Percentiles rank a stretch among this genome's conserved stretches.
Evolutionary conservation across 306 rosid genomes (phyloP).

Genomic region (Vicia sativa): DNA sequence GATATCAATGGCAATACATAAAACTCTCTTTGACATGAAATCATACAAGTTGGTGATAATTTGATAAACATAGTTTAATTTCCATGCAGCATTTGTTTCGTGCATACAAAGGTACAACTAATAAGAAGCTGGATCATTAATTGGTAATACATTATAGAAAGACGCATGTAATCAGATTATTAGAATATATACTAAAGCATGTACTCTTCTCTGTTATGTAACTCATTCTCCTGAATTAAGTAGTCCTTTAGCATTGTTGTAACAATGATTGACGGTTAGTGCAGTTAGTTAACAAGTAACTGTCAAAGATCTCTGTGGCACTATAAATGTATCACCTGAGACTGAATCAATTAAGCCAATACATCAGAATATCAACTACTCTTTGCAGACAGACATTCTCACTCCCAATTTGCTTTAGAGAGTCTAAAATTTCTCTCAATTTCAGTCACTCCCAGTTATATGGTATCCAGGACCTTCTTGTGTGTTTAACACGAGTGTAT

Average conservation of each 20-base stretch:
- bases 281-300: background rate
- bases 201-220: background rate
- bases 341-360: background rate
- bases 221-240: background rate
- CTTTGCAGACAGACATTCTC: background rate
- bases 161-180: background rate
- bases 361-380: background rate
- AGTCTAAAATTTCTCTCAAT: background rate
- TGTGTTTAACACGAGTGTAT: background rate
- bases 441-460: background rate
- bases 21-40: background rate
- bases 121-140: background rate
- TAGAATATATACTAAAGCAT: background rate
- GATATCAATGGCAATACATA: conserved; percentile 21
- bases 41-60: background rate
- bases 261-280: background rate
- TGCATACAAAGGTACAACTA: background rate
- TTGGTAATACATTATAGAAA: background rate
- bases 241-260: background rate
- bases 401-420: background rate
- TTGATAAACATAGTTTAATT: background rate
- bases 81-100: background rate
- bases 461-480: background rate
- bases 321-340: background rate
- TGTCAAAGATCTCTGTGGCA: background rate